Evolutionary conservation across 169 alveolate genomes (phyloP), one percentile per base, ranked within the genome.

Genomic region (Eimeria acervulina): DNA sequence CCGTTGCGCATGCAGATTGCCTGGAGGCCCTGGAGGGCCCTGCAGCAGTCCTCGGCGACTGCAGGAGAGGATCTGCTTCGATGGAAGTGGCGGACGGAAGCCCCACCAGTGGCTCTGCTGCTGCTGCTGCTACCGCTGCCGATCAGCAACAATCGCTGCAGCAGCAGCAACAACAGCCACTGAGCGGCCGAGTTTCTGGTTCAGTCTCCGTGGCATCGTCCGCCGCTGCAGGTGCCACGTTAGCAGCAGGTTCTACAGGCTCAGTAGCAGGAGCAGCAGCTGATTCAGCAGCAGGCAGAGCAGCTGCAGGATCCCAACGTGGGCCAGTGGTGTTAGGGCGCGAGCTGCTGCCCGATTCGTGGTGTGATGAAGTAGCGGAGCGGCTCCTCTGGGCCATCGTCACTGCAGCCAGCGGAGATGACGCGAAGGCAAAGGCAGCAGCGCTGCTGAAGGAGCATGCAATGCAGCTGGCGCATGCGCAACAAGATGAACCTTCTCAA

Each of bases 391-490:
- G 90, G 40, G 95, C 78, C 23, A 74, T 90, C 51, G 80, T 68
- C 23, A 38, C 76, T 15, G 95, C 95, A 0, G 33, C 90, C 28
- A 74, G 95, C 40, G 95, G 89, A 23, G 95, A 90, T 21, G 95
- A 90, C 44, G 95, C 95, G 31, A 90, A 74, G 80, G 80, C 90
- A 0, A 74, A 70, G 42, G 90, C 61, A 23, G 52, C 88, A 0
- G 90, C 95, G 40, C 90, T 90, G n/a, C 38, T 90, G 95, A 81
- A 36, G 63, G 90, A 90, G 63, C 95, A 90, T 59, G 81, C 95
- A 42, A 47, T 47, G 95, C 95, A 90, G 80, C 80, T 90, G 87
- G 61, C 87, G 87, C 87, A 76, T 36, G 63, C 52, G 21, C 87
- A 76, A 26, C 63, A 38, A 38, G 87, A 76, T 12, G 87, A 76